Conservation (phyloP, 805 yeast species). For the Cyberlindnera petersonii region DNA sequence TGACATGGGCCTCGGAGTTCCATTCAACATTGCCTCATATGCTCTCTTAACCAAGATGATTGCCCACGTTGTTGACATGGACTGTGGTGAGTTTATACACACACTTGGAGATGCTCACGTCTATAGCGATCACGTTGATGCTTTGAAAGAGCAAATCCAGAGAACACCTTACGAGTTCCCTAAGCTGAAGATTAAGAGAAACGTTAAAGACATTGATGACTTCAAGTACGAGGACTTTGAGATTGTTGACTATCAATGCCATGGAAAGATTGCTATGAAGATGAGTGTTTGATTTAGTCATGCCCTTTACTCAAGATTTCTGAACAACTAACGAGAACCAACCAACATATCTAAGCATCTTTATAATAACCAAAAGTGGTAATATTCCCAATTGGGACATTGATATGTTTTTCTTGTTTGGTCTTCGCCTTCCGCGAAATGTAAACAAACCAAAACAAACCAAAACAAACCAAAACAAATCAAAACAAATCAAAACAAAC, state of each 20-base stretch:
- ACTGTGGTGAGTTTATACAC: slow-evolving; percentile 92
- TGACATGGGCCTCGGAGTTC: slow-evolving; percentile 99
- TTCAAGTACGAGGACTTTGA: slow-evolving; percentile 87
- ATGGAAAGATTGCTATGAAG: slow-evolving; percentile 83
- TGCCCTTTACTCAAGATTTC: not conserved
- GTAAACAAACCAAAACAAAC: too few relatives aligned
- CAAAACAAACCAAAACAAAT: too few relatives aligned
- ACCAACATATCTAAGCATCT: too few relatives aligned
- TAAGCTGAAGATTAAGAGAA: slow-evolving; percentile 62
- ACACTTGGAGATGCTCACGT: slow-evolving; percentile 97
- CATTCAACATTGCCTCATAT: slow-evolving; percentile 95
- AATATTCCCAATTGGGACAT: too few relatives aligned
- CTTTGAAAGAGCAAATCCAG: slow-evolving; percentile 71
- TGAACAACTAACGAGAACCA: not conserved
- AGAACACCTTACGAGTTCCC: slow-evolving; percentile 84
- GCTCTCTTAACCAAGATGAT: slow-evolving; percentile 91
- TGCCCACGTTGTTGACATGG: slow-evolving; percentile 92
- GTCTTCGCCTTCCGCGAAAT: too few relatives aligned
- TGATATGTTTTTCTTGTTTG: too few relatives aligned
- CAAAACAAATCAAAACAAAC: too few relatives aligned
- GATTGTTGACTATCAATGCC: slow-evolving; percentile 74
- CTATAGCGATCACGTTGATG: slow-evolving; percentile 89
- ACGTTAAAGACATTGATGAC: slow-evolving; percentile 74
- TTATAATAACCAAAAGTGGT: too few relatives aligned
- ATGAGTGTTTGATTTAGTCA: slow-evolving; percentile 76